These are phyloP conservation scores for Akebia trifoliata DNA, from an alignment of 164 flowering plant genomes.

Conservation along the genomic window DNA sequence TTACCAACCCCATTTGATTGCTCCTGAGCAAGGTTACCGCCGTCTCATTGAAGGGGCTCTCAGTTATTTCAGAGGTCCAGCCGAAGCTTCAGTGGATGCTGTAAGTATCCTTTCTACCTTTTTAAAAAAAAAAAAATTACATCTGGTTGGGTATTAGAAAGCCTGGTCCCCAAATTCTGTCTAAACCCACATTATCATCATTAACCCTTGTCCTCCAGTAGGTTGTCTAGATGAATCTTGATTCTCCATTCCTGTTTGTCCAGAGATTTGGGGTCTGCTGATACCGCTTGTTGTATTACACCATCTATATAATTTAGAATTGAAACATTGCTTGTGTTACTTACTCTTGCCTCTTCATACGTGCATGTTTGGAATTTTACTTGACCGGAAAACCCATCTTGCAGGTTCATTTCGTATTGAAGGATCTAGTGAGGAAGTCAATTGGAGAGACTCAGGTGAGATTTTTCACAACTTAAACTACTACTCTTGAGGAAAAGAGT, in stretches of 20 bases:
- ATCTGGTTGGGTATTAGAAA: too few relatives aligned
- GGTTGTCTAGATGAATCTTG: too few relatives aligned
- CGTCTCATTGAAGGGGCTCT: constrained; percentile 67
- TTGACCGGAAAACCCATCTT: background rate
- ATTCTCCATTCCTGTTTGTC: too few relatives aligned
- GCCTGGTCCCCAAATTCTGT: too few relatives aligned
- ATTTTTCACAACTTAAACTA: background rate
- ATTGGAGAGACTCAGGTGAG: constrained; percentile 45
- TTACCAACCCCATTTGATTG: constrained; percentile 87
- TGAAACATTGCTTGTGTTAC: too few relatives aligned
- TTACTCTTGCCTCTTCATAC: too few relatives aligned
- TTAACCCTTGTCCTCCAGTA: too few relatives aligned
- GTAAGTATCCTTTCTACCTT: constrained; percentile 30
- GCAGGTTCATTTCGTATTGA: constrained; percentile 49
- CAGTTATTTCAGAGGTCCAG: constrained; percentile 66
- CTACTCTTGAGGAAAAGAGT: background rate
- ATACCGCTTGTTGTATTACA: too few relatives aligned
- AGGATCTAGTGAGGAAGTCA: constrained; percentile 54
- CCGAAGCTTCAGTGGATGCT: constrained; percentile 89
- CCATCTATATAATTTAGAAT: too few relatives aligned
- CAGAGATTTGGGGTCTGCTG: too few relatives aligned
- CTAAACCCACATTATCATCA: too few relatives aligned
- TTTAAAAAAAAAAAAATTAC: too few relatives aligned
- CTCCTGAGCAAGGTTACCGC: constrained; percentile 79
- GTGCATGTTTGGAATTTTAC: background rate